Conservation (phyloP, 306 rosid genomes). For the Begonia loranthoides region DNA sequence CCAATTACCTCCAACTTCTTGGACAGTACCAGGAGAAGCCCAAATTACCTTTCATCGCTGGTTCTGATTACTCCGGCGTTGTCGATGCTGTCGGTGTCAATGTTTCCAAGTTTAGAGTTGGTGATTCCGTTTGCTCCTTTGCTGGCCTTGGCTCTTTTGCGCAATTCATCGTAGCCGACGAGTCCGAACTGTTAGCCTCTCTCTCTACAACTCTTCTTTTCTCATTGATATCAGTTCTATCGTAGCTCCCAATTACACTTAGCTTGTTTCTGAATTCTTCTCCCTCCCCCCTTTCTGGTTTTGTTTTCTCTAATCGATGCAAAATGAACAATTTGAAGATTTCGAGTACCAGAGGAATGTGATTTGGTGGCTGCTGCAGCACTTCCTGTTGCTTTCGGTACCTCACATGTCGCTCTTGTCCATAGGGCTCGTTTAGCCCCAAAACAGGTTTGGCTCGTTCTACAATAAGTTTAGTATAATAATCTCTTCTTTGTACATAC, state of each 20-base stretch:
- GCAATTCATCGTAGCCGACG: constrained; percentile 54
- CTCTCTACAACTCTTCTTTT: not conserved
- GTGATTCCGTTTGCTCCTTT: constrained; percentile 70
- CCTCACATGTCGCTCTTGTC: constrained; percentile 79
- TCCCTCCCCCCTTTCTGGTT: not conserved
- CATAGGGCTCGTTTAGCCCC: constrained; percentile 65
- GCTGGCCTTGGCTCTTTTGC: constrained; percentile 59
- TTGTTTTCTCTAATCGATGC: not conserved
- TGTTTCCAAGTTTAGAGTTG: constrained; percentile 45
- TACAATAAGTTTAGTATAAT: constrained; percentile 1
- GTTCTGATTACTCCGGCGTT: constrained; percentile 75
- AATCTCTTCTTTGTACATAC: constrained; percentile 3
- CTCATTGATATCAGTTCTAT: not conserved
- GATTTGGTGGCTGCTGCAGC: constrained; percentile 82
- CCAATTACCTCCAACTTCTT: constrained; percentile 66
- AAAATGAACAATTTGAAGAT: constrained; percentile 27
- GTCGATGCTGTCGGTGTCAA: constrained; percentile 66
- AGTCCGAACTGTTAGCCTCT: constrained; percentile 44
- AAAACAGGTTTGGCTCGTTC: constrained; percentile 42
- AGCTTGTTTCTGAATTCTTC: too few relatives aligned
- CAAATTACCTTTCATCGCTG: constrained; percentile 66
- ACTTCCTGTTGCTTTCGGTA: constrained; percentile 83
- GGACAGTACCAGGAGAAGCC: constrained; percentile 75
- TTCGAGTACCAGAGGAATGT: constrained; percentile 70
- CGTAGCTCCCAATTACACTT: too few relatives aligned